Evolutionary conservation across 495 filamentous ascomycete genomes (phyloP), one percentile per base, ranked within the genome.

Genomic region (Apodospora peruviana): DNA sequence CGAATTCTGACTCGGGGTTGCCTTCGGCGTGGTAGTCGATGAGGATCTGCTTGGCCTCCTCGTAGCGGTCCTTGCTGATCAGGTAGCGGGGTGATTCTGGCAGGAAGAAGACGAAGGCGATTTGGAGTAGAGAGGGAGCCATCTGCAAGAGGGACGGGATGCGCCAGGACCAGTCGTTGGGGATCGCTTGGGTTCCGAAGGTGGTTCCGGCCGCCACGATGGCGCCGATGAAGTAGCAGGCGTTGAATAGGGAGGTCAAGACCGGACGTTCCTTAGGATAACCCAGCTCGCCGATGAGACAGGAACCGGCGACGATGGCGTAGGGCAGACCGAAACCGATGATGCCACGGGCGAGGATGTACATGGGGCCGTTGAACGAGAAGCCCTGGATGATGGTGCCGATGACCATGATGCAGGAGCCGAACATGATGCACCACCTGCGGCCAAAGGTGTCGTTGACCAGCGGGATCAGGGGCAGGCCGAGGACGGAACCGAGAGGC

Each of bases 161-260:
- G 35, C 80, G 67, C 83, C 82, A 86, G 3, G 80, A 75, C 82
- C 82, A 85, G 45, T 80, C 68, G 47, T 64, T 73, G 0, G 67
- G 23, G 46, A 84, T 80, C 5, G 55, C 54, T 46, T 79, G 73
- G 1, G 81, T 85, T 7, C 81, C 81, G 43, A 78, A 73, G 0
- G 75, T 78, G 5, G 78, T 68, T 9, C 75, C 73, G 0, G 80
- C 80, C 14, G 81, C 81, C 14, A 79, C 68, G 43, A 85, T 79
- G 41, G 76, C 72, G 5, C 83, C 82, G 50, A 84, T 67, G 57
- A 80, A 86, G 60, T 79, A 85, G 17, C 72, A 76, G 4, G 78
- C 76, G 57, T 86, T 85, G 70, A 84, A 86, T 4, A 86, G 70
- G 1, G 80, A 81, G 12, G 79, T 85, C 17, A 87, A 53, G 32